Evolutionary conservation across 192 early-diverging fungal species (phyloP), one percentile per base, ranked within the genome.

Genomic region (Coemansia nantahalensis): DNA sequence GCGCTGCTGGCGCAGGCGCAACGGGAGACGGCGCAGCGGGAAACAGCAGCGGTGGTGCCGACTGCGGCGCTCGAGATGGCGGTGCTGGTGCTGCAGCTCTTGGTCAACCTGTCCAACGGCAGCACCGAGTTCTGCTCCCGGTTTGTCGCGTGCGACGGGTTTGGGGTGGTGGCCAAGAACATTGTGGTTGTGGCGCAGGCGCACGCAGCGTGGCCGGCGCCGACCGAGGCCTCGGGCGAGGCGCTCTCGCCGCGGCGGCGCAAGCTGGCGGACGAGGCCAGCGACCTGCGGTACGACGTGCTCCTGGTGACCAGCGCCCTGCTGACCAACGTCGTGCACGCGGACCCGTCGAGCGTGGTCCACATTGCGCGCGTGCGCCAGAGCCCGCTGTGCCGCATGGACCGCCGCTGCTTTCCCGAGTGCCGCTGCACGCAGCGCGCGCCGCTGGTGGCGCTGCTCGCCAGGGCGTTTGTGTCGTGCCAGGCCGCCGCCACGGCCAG

Each of bases 71-170:
- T 76, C 36, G 72, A 76, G 40, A 54, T 34, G 11, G 51, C 56
- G 12, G 65, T 56, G 1, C 43, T 76, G 22, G 53, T 41, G 43
- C 52, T 76, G 14, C 65, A 76, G 53, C 53, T 76, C 2, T 33
- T 76, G 18, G 72, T 76, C 31, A 76, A 76, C 18, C 33, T 75
- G 43, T 67, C 72, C 14, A 67, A 75, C 45, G 62, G 48, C 55
- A 75, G 61, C 53, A 62, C 60, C 8, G 36, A 17, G 15, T 75
- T 67, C 37, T 63, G 72, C 18, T 44, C 65, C 18, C 65, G 45
- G 28, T 75, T 75, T 45, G 32, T 68, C 39, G 60, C 51, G 15
- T 42, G 50, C 18, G 34, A 62, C 23, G 72, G 72, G 1, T 47
- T 75, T 10, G 60, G 58, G 11, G 28, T 59, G 3, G 65, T 68